Percentiles rank a stretch among this genome's conserved stretches.
Conservation (phyloP, 805 yeast genomes). For the Candida xyloterini region DNA sequence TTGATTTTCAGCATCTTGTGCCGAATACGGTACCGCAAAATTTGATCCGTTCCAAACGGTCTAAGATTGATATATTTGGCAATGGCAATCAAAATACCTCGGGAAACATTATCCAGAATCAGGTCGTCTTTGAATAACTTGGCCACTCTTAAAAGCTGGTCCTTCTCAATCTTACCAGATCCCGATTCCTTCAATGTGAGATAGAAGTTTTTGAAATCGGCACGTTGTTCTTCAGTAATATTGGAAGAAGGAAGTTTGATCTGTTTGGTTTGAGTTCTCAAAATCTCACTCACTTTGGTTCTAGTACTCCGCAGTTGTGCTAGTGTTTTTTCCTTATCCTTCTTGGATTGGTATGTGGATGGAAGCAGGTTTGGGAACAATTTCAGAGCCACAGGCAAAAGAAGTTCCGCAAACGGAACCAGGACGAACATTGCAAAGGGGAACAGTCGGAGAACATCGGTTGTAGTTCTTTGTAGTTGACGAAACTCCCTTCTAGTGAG, state of each 20-base stretch:
- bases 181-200: slow-evolving; percentile 41
- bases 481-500: slow-evolving; percentile 84
- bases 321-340: slow-evolving; percentile 54
- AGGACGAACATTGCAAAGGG: slow-evolving; percentile 89
- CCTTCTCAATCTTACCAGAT: slow-evolving; percentile 39
- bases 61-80: slow-evolving; percentile 85
- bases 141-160: slow-evolving; percentile 77
- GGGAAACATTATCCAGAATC: slow-evolving; percentile 85
- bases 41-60: slow-evolving; percentile 88
- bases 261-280: slow-evolving; percentile 70
- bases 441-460: slow-evolving; percentile 79
- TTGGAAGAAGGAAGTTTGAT: slow-evolving; percentile 65
- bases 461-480: slow-evolving; percentile 83
- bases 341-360: slow-evolving; percentile 75
- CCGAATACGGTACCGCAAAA: slow-evolving; percentile 88
- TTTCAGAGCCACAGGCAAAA: slow-evolving; percentile 83
- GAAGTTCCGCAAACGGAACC: slow-evolving; percentile 92
- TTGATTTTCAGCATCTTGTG: slow-evolving; percentile 82
- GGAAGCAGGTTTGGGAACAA: slow-evolving; percentile 91
- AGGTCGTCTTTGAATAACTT: slow-evolving; percentile 89
- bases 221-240: slow-evolving; percentile 67
- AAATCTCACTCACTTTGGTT: slow-evolving; percentile 54
- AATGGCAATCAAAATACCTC: slow-evolving; percentile 90
- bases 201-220: slow-evolving; percentile 75
- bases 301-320: slow-evolving; percentile 57